Evolutionary conservation across 1,139 yeast species (phyloP).

Genomic region (Yamadazyma pseudoaaseri): DNA sequence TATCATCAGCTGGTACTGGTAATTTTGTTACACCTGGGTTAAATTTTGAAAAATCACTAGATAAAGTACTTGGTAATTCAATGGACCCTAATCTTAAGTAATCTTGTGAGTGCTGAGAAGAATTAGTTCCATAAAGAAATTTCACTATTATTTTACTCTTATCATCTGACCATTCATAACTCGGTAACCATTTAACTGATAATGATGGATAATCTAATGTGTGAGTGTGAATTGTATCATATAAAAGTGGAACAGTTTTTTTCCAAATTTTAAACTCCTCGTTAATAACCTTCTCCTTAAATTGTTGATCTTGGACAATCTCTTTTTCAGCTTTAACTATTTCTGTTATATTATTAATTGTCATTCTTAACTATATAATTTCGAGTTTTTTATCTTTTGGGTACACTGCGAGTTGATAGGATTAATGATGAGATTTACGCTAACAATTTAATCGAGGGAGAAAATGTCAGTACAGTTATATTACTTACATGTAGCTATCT

Average conservation of each 20-base stretch:
- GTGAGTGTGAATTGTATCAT: conserved; percentile 72
- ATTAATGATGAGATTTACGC: no score
- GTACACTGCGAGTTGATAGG: no score
- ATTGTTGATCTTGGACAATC: conserved; percentile 43
- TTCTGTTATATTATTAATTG: conserved; percentile 10
- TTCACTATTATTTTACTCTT: conserved; percentile 36
- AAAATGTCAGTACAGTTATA: no score
- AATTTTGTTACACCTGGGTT: conserved; percentile 20
- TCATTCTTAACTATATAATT: conserved; percentile 10
- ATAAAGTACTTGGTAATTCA: conserved; percentile 50
- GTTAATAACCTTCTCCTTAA: conserved; percentile 50
- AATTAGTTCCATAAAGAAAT: conserved; percentile 51
- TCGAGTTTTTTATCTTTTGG: no score
- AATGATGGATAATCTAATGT: conserved; percentile 63
- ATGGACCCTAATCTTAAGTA: conserved; percentile 47
- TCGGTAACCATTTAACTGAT: conserved; percentile 51
- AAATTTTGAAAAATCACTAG: conserved; percentile 27
- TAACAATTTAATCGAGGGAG: no score
- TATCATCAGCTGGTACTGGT: conserved; percentile 21
- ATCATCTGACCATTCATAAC: conserved; percentile 31
- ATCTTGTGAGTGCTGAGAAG: conserved; percentile 39
- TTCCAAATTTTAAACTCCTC: conserved; percentile 94
- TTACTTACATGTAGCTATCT: no score
- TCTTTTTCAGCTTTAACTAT: conserved; percentile 20
- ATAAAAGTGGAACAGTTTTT: conserved; percentile 86